A percentile compares a stretch with the other conserved stretches of the same genome.
Conservation (phyloP, 2,329 filamentous ascomycete species). For the Elsinoe arachidis region DNA sequence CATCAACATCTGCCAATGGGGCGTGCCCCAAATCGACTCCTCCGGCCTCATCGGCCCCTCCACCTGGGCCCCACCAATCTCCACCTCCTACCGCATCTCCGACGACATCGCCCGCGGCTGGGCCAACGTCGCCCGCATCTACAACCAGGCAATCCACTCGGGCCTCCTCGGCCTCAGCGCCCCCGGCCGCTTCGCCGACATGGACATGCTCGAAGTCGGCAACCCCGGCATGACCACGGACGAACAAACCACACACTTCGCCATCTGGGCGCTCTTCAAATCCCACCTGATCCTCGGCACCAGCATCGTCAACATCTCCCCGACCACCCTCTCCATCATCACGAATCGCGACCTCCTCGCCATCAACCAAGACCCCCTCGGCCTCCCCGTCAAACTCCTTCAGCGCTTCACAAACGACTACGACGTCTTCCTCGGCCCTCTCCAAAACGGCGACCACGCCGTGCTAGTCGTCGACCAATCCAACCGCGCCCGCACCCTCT, state of each 20-base stretch:
- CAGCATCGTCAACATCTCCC: slow-evolving; percentile 17
- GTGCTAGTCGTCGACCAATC: slow-evolving; percentile 32
- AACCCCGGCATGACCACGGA: slow-evolving; percentile 23
- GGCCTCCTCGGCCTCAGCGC: slow-evolving; percentile 21
- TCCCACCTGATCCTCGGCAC: slow-evolving; percentile 23
- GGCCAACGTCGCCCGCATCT: slow-evolving; percentile 24
- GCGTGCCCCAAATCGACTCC: slow-evolving; percentile 21
- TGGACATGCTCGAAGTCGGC: slow-evolving; percentile 25
- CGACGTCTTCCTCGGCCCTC: slow-evolving; percentile 32
- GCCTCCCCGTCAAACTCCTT: slow-evolving; percentile 43
- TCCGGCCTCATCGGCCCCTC: slow-evolving; percentile 23
- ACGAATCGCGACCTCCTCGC: slow-evolving; percentile 48
- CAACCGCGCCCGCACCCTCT: slow-evolving; percentile 26
- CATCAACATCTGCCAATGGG: slow-evolving; percentile 25
- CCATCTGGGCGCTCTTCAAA: slow-evolving; percentile 26
- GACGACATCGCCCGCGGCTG: slow-evolving; percentile 26
- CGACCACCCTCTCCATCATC: slow-evolving; percentile 22
- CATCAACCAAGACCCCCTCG: slow-evolving; percentile 50
- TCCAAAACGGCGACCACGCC: slow-evolving; percentile 28
- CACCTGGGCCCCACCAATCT: slow-evolving; percentile 24
- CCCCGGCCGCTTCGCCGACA: slow-evolving; percentile 23
- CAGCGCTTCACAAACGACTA: slow-evolving; percentile 32
- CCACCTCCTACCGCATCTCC: slow-evolving; percentile 25
- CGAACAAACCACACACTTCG: slow-evolving; percentile 25
- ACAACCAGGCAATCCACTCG: slow-evolving; percentile 25